These are phyloP conservation scores for Colletotrichum coccodes DNA, from an alignment of 2,329 filamentous ascomycete genomes.

Conservation along the genomic window DNA sequence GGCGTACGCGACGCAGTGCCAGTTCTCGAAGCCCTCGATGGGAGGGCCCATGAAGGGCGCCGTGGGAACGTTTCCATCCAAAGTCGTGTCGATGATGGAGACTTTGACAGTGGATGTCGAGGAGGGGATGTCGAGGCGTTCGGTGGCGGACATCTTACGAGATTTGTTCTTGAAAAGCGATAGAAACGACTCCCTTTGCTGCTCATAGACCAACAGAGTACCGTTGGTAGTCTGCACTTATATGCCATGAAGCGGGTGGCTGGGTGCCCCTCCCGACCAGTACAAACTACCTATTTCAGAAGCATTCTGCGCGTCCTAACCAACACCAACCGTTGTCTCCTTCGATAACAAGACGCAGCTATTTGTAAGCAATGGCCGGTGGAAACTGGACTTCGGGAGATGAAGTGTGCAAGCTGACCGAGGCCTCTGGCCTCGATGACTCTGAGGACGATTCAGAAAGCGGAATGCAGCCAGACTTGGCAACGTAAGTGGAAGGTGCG, in stretches of 20 bases:
- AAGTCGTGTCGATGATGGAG: slow-evolving; percentile 7
- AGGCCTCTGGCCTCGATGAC: too few relatives aligned
- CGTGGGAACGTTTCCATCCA: background rate
- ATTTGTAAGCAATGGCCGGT: background rate
- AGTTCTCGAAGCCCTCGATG: slow-evolving; percentile 2
- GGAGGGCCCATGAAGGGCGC: slow-evolving; percentile 4
- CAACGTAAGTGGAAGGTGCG: background rate
- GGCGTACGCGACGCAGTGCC: slow-evolving; percentile 1
- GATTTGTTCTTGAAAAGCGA: accelerated
- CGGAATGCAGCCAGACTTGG: background rate
- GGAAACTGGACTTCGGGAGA: background rate
- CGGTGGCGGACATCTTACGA: background rate
- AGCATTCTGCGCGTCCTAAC: background rate
- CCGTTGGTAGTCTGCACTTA: background rate
- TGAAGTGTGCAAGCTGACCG: background rate
- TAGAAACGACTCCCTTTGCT: accelerated
- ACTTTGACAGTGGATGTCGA: background rate
- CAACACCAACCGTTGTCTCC: background rate
- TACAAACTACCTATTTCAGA: background rate
- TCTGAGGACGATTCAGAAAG: too few relatives aligned
- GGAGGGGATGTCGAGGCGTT: background rate
- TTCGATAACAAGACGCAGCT: background rate
- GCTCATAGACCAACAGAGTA: background rate
- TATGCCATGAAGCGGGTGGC: background rate
- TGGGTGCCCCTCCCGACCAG: background rate